Percentiles rank a stretch among this genome's conserved stretches.
Conservation (phyloP, 2,329 filamentous ascomycete genomes). For the Neonectria ditissima region DNA sequence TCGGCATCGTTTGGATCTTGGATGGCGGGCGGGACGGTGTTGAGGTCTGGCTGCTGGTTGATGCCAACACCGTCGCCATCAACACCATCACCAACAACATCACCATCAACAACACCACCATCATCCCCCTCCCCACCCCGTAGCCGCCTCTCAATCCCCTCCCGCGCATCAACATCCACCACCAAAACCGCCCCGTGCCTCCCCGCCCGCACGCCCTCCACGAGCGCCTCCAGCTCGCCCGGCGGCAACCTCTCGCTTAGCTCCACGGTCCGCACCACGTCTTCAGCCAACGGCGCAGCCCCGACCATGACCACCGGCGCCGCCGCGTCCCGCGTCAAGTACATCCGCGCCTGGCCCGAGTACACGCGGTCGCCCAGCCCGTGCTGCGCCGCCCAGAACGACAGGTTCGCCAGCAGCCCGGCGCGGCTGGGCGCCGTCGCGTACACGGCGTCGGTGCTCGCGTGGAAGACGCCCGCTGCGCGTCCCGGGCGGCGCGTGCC, state of each 20-base stretch:
- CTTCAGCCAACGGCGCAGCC: slow-evolving; percentile 33
- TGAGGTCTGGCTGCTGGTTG: not conserved
- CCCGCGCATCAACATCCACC: slow-evolving; percentile 36
- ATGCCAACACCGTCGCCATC: not conserved
- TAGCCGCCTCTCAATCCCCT: not conserved
- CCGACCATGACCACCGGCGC: slow-evolving; percentile 21
- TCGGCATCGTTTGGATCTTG: not conserved
- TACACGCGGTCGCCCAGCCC: slow-evolving; percentile 32
- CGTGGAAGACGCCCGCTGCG: slow-evolving; percentile 22
- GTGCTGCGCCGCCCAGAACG: slow-evolving; percentile 25
- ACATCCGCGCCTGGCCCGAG: slow-evolving; percentile 30
- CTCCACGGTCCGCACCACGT: slow-evolving; percentile 46
- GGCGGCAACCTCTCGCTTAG: slow-evolving; percentile 42
- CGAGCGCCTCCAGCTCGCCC: slow-evolving; percentile 41
- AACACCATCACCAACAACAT: not conserved
- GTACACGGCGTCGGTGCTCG: slow-evolving; percentile 32
- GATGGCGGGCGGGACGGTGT: not conserved
- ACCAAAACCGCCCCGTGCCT: slow-evolving; percentile 39
- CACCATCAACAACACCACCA: not conserved
- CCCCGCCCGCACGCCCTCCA: slow-evolving; percentile 29
- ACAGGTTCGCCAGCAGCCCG: slow-evolving; percentile 30
- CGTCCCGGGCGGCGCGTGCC: slow-evolving; percentile 9
- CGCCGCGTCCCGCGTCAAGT: slow-evolving; percentile 25
- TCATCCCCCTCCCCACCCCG: not conserved
- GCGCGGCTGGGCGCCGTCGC: slow-evolving; percentile 28